Evolutionary conservation across 2,329 filamentous ascomycete genomes (phyloP), one percentile per base, ranked within the genome.

Genomic region (Thielaviopsis euricoi): DNA sequence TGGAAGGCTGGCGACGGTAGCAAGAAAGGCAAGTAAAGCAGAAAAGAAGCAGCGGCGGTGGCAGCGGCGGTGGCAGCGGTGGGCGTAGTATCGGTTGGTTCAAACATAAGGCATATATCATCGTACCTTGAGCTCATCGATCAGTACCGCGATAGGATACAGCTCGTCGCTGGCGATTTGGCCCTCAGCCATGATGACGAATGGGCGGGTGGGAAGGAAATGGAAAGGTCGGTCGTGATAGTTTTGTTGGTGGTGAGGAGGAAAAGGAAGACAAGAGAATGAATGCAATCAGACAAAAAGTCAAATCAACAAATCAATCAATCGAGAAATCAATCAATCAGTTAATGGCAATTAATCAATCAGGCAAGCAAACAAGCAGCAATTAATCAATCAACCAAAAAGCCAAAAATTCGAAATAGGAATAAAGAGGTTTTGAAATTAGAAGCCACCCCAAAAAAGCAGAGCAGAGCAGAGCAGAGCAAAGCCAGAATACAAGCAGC

Each of bases 71-170:
- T 21, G 48, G 6, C 12, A 49, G 58, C 23, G 55, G 13, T 51
- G 26, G 19, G n/a, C n/a, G 43, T 21, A 17, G 17, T 21, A 2
- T 19, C n/a, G 43, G 43, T 43, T 43, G 4, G 17, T 43, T 43
- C 17, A 43, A n/a, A 48, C n/a, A 52, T 52, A 55, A 33, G 64
- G 67, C 73, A 67, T 43, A 48, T 48, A 48, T 48, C 43, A 48
- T 48, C 59, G 25, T 81, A 95, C 90, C 88, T 96, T 98, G 69
- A 98, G 81, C 82, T 98, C 93, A 74, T 98, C 93, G 74, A 98
- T 98, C 74, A 98, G 85, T 66, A 98, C 93, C 70, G 94, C 93
- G 78, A 98, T 98, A 71, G 93, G 93, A 74, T 97, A 98, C 69
- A 98, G 89, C 84, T 97, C 94, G 76, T 98, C 93, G 73, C 86